phyloP scores from a whole-genome alignment of 2,329 filamentous ascomycete genomes.

The Alternaria viburni region DNA sequence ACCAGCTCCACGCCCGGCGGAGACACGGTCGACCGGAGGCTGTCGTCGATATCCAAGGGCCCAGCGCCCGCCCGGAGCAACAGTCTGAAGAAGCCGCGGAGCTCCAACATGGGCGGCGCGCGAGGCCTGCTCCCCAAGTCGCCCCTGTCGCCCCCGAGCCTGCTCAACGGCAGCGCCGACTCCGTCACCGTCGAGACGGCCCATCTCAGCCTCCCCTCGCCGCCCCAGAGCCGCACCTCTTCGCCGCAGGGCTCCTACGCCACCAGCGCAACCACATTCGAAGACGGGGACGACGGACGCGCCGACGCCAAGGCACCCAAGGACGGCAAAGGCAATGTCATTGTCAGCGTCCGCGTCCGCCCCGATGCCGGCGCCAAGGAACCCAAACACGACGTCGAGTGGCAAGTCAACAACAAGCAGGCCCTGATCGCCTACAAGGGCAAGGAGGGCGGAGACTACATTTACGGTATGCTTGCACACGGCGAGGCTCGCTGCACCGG shows the following conservation, averaged over 20 bases:
- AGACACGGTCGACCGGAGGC: conserved; percentile 41
- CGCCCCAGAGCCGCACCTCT: conserved; percentile 86
- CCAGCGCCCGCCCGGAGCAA: conserved; percentile 38
- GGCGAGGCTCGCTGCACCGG: conserved; percentile 7
- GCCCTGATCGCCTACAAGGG: conserved; percentile 84
- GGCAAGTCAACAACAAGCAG: conserved; percentile 86
- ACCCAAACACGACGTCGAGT: conserved; percentile 76
- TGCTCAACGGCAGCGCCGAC: conserved; percentile 80
- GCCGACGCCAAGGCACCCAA: conserved; percentile 51
- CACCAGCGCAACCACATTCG: conserved; percentile 84
- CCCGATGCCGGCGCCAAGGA: conserved; percentile 75
- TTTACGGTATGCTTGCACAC: conserved; percentile 72
- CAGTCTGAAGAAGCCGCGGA: conserved; percentile 57
- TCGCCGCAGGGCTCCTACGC: conserved; percentile 93
- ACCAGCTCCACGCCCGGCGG: conserved; percentile 55
- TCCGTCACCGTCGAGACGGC: conserved; percentile 72
- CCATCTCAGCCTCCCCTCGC: conserved; percentile 78
- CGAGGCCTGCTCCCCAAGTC: conserved; percentile 43
- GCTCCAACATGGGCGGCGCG: conserved; percentile 44
- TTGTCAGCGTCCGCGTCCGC: conserved; percentile 92
- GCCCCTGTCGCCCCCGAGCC: conserved; percentile 67
- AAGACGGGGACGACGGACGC: conserved; percentile 73
- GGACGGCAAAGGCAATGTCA: conserved; percentile 90
- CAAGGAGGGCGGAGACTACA: conserved; percentile 84
- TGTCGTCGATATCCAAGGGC: conserved; percentile 35